A percentile compares a stretch with the other conserved stretches of the same genome.
Conservation (phyloP, 305 asterid species). For the Striga hermonthica region DNA sequence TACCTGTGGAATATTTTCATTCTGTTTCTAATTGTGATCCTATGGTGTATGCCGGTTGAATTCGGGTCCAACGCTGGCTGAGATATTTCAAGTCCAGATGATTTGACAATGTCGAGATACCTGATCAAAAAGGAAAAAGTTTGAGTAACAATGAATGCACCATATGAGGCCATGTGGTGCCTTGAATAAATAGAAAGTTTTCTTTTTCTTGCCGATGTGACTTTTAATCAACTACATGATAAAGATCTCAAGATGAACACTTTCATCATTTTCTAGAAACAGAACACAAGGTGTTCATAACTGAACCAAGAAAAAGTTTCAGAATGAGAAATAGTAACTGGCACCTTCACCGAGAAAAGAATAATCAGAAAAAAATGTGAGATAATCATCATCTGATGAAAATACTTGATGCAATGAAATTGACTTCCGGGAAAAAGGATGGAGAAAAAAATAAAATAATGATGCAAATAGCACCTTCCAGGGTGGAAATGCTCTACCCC, state of each 20-base stretch:
- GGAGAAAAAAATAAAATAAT: not conserved
- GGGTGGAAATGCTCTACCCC: slow-evolving; percentile 87
- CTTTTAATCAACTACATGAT: too few relatives aligned
- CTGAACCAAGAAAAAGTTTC: not conserved
- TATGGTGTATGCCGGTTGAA: slow-evolving; percentile 96
- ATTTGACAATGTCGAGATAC: slow-evolving; percentile 74
- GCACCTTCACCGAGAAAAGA: too few relatives aligned
- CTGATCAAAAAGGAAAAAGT: slow-evolving; percentile 36
- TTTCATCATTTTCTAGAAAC: too few relatives aligned
- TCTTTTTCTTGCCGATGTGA: too few relatives aligned
- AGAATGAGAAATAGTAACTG: too few relatives aligned
- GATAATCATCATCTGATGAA: too few relatives aligned
- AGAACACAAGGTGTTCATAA: not conserved
- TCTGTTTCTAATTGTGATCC: slow-evolving; percentile 83
- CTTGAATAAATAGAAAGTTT: not conserved
- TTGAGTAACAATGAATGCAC: slow-evolving; percentile 7
- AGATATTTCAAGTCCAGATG: slow-evolving; percentile 90
- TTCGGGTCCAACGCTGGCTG: slow-evolving; percentile 99
- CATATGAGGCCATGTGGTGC: slow-evolving; percentile 2
- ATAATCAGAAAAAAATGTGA: too few relatives aligned
- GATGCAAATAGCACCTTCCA: slow-evolving; percentile 57
- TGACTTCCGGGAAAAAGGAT: not conserved
- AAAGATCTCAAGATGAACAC: too few relatives aligned
- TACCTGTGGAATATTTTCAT: slow-evolving; percentile 73
- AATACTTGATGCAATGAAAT: not conserved